Evolutionary conservation across 108 stramenopile species (phyloP).

Genomic region (Skeletonema potamos): DNA sequence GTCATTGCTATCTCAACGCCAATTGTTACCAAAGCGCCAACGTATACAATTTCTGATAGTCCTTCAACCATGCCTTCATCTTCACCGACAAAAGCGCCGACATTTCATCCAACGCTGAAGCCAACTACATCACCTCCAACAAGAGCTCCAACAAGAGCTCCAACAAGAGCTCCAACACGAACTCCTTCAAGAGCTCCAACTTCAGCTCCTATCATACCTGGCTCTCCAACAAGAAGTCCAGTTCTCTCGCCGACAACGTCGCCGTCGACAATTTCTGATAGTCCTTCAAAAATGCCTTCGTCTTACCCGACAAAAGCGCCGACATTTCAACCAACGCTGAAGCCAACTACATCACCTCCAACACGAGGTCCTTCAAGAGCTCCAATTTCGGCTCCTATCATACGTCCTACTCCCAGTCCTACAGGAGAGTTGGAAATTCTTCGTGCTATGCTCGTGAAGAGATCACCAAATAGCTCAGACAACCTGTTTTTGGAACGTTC

Average conservation of each 20-base stretch:
- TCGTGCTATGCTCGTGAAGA: background rate
- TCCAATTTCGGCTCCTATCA: background rate
- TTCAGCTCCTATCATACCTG: background rate
- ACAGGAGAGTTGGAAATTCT: background rate
- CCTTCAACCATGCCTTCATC: background rate
- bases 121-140: background rate
- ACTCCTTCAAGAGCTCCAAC: background rate
- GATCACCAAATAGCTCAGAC: slow-evolving; percentile 31
- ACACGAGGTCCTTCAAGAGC: background rate
- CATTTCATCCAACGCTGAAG: no score
- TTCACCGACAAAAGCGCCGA: background rate
- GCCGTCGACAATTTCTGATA: background rate
- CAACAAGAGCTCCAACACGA: slow-evolving; percentile 4
- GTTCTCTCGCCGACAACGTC: background rate
- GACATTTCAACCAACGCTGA: no score
- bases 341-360: background rate
- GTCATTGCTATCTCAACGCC: background rate
- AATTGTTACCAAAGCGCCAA: no score
- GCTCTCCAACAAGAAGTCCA: slow-evolving; percentile 3
- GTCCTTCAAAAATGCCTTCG: background rate
- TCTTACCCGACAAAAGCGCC: background rate
- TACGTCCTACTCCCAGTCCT: slow-evolving; percentile 3
- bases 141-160: background rate
- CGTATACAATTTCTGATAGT: background rate
- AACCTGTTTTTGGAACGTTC: slow-evolving; percentile 11